Evolutionary conservation across 140 eudicot genomes (phyloP).

Genomic region (Erigeron philadelphicus): DNA sequence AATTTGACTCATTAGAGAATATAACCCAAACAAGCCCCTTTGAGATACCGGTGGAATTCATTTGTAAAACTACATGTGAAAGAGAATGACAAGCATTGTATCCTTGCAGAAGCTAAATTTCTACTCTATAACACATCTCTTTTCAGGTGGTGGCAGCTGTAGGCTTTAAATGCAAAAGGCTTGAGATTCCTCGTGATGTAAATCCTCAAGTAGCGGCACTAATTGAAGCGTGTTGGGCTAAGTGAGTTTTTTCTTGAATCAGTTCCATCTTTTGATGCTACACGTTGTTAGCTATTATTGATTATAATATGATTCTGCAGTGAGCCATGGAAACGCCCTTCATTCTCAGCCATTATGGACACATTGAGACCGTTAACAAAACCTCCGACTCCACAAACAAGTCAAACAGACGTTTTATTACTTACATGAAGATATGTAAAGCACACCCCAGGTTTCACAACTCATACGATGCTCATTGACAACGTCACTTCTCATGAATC

Average conservation of each 20-base stretch:
- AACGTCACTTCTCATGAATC: conserved; percentile 7
- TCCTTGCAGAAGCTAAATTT: too few relatives aligned
- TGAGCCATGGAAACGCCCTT: conserved; percentile 45
- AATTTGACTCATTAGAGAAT: too few relatives aligned
- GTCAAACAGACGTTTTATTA: conserved; percentile 33
- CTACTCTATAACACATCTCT: not conserved
- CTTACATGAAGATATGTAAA: conserved; percentile 16
- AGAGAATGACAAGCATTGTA: too few relatives aligned
- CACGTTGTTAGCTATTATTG: not conserved
- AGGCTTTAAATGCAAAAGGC: conserved; percentile 45
- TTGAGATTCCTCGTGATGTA: conserved; percentile 46
- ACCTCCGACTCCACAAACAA: conserved; percentile 41
- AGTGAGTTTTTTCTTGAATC: conserved; percentile 27
- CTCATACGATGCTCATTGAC: conserved; percentile 8
- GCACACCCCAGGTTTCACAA: not conserved
- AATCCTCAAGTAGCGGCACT: conserved; percentile 45
- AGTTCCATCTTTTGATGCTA: conserved; percentile 5
- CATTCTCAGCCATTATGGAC: conserved; percentile 45
- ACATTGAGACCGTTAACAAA: conserved; percentile 39
- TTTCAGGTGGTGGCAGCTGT: conserved; percentile 50
- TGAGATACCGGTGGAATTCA: too few relatives aligned
- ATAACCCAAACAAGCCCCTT: too few relatives aligned
- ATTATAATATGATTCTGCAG: conserved; percentile 21
- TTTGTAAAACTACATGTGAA: too few relatives aligned
- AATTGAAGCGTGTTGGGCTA: conserved; percentile 53